These are phyloP conservation scores for Testicularia cyperi DNA, from an alignment of 1,284 basidiomycete species.

Conservation along the genomic window DNA sequence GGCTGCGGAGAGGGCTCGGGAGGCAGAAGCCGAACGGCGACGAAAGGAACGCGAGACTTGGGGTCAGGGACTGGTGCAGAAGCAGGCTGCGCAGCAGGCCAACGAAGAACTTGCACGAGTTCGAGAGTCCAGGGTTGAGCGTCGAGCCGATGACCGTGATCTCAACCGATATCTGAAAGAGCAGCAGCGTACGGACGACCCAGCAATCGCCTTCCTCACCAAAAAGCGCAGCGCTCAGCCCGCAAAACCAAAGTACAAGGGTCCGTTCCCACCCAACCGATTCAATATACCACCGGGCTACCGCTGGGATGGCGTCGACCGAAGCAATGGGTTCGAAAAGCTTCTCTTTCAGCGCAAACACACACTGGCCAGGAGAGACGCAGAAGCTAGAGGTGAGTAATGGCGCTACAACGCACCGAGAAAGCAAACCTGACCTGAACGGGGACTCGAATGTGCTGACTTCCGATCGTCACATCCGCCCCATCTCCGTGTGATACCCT, in stretches of 20 bases:
- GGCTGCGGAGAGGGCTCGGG: neutral
- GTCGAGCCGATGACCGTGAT: conserved; percentile 73
- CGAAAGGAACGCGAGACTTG: conserved; percentile 73
- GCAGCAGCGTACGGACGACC: conserved; percentile 87
- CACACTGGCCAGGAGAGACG: conserved; percentile 11
- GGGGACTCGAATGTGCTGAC: too few relatives aligned
- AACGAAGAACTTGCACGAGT: conserved; percentile 5
- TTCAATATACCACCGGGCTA: conserved; percentile 93
- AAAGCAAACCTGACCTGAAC: too few relatives aligned
- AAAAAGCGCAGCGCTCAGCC: conserved; percentile 70
- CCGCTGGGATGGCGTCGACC: conserved; percentile 75
- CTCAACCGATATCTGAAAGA: conserved; percentile 80
- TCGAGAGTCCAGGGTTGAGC: conserved; percentile 1
- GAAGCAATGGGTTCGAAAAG: conserved; percentile 92
- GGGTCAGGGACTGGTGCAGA: conserved; percentile 78
- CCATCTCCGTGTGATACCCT: too few relatives aligned
- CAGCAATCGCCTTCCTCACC: conserved; percentile 85
- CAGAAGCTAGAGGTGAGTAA: conserved; percentile 23
- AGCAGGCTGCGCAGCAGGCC: conserved; percentile 69
- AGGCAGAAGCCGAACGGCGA: conserved; percentile 66
- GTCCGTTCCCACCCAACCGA: conserved; percentile 85
- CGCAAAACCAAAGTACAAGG: conserved; percentile 77
- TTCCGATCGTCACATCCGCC: too few relatives aligned
- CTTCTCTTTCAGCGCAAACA: conserved; percentile 63
- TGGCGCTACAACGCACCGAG: too few relatives aligned